phyloP scores from a whole-genome alignment of 257 asterid genomes.

The Striga asiatica region DNA sequence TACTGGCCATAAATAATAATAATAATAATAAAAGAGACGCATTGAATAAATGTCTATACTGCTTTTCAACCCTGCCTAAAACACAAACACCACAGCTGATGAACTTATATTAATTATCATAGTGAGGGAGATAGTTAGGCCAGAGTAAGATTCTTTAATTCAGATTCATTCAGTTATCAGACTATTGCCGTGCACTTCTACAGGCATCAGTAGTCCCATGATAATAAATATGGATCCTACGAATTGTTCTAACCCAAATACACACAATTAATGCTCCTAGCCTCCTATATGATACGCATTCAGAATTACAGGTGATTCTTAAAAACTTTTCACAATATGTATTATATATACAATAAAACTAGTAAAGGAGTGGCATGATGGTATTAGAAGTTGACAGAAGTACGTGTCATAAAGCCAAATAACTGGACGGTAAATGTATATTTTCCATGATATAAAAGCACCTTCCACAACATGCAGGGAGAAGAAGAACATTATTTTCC shows the following conservation, averaged over 20 bases:
- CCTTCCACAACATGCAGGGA: constrained; percentile 93
- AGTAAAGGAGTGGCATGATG: too few relatives aligned
- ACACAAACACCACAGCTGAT: background rate
- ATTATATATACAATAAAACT: too few relatives aligned
- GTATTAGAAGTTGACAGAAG: background rate
- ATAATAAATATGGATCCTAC: background rate
- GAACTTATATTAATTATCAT: background rate
- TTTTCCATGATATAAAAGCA: constrained; percentile 17
- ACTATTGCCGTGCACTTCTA: background rate
- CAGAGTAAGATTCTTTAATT: background rate
- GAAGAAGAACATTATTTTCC: constrained; percentile 52
- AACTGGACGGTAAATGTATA: background rate
- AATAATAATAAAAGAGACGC: too few relatives aligned
- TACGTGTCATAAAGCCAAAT: background rate
- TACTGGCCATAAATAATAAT: too few relatives aligned
- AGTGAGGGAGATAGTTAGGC: background rate
- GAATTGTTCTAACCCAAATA: background rate
- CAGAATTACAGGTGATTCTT: too few relatives aligned
- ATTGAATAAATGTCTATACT: too few relatives aligned
- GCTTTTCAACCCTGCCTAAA: background rate
- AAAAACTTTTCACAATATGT: too few relatives aligned
- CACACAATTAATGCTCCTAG: too few relatives aligned
- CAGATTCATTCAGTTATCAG: background rate
- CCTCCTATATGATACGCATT: too few relatives aligned
- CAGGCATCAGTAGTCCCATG: background rate